Percentiles rank a stretch among this genome's conserved stretches.
Conservation (phyloP, 331 rosid species). For the Cydonia oblonga region DNA sequence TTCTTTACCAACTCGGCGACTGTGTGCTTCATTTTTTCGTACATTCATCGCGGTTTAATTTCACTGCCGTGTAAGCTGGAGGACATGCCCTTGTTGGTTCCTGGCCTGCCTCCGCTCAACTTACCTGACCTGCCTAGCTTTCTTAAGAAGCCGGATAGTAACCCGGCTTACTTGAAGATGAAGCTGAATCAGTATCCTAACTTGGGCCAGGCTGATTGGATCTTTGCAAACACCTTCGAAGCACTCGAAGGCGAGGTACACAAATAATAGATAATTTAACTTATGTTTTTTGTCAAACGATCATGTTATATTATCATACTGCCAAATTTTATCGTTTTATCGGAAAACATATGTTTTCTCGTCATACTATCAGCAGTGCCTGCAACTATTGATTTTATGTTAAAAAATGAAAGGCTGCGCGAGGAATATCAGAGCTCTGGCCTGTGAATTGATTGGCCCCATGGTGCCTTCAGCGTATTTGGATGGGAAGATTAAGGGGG, state of each 20-base stretch:
- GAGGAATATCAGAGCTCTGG: slow-evolving; percentile 20
- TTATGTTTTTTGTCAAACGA: too few species aligned
- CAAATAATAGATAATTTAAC: too few species aligned
- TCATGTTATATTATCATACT: too few species aligned
- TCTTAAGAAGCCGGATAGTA: slow-evolving; percentile 38
- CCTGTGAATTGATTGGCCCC: slow-evolving; percentile 59
- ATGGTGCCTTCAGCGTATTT: slow-evolving; percentile 61
- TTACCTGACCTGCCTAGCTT: slow-evolving; percentile 40
- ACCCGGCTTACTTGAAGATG: slow-evolving; percentile 61
- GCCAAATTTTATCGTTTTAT: too few species aligned
- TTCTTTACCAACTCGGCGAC: slow-evolving; percentile 71
- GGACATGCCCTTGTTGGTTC: slow-evolving; percentile 28
- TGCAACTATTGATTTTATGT: not conserved
- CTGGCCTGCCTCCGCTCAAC: slow-evolving; percentile 44
- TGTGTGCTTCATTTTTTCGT: slow-evolving; percentile 34
- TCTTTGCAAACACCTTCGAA: slow-evolving; percentile 43
- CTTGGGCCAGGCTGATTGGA: slow-evolving; percentile 41
- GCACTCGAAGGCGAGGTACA: slow-evolving; percentile 40
- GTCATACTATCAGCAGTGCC: not conserved
- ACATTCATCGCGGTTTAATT: slow-evolving; percentile 27
- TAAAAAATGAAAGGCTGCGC: slow-evolving; percentile 21
- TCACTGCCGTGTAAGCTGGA: slow-evolving; percentile 28
- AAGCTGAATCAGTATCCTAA: slow-evolving; percentile 50
- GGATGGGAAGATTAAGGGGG: slow-evolving; percentile 52
- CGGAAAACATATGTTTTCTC: not conserved